Percentiles rank a stretch among this genome's conserved stretches.
These are phyloP conservation scores for Inga laurina DNA, from an alignment of 306 rosid genomes.

Conservation along the genomic window DNA sequence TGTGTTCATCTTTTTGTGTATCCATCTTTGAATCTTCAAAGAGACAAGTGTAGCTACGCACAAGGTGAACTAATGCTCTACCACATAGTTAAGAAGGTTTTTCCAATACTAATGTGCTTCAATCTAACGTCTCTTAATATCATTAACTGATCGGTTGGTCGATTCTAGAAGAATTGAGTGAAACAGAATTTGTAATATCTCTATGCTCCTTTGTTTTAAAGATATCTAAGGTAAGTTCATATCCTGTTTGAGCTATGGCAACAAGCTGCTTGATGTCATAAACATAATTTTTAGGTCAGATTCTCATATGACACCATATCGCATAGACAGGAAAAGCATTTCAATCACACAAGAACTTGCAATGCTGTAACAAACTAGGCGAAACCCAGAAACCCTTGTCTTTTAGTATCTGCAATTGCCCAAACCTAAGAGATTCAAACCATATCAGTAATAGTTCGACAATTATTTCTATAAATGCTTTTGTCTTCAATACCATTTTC, in stretches of 20 bases:
- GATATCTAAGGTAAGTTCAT: constrained; percentile 57
- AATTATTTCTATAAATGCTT: too few relatives aligned
- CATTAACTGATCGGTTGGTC: constrained; percentile 1
- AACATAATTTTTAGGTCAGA: constrained; percentile 1
- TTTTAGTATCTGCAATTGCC: too few relatives aligned
- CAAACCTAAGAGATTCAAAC: not conserved
- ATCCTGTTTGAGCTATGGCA: constrained; percentile 77
- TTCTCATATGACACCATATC: not conserved
- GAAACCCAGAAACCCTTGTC: constrained; percentile 60
- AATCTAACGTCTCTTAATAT: not conserved
- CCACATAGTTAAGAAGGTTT: too few relatives aligned
- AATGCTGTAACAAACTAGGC: constrained; percentile 74
- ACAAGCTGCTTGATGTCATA: constrained; percentile 52
- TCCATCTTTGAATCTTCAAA: too few relatives aligned
- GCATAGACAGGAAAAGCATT: not conserved
- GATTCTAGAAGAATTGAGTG: constrained; percentile 4
- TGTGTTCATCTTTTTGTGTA: too few relatives aligned
- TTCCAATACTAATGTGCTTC: too few relatives aligned
- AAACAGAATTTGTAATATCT: not conserved
- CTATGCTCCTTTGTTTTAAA: constrained; percentile 38
- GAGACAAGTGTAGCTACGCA: too few relatives aligned
- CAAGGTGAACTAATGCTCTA: too few relatives aligned
- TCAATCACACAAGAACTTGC: constrained; percentile 55
- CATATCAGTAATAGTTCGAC: not conserved
- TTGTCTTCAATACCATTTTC: not conserved